Percentiles rank a stretch among this genome's conserved stretches.
phyloP scores from a whole-genome alignment of 768 basidiomycete genomes.

The Gloeostereum incarnatum region DNA sequence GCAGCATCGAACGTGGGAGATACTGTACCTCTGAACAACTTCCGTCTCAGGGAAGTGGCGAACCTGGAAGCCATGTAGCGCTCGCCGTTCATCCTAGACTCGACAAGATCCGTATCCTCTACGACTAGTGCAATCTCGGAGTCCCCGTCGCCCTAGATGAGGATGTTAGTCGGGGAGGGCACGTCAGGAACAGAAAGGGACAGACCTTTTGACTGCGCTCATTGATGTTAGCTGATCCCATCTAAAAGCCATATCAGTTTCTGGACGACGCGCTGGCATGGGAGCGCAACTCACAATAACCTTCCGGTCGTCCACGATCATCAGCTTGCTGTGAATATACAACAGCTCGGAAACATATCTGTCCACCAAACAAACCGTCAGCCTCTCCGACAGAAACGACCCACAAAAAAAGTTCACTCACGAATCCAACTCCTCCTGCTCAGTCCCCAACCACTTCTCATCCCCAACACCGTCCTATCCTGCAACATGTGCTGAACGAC shows the following conservation, averaged over 20 bases:
- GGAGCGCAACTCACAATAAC: slow-evolving; percentile 59
- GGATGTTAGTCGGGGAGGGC: slow-evolving; percentile 5
- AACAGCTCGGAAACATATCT: slow-evolving; percentile 76
- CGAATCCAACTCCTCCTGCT: slow-evolving; percentile 76
- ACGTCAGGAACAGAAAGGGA: neutral
- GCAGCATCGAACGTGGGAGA: slow-evolving; percentile 7
- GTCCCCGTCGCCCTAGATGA: slow-evolving; percentile 73
- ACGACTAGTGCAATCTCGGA: slow-evolving; percentile 92
- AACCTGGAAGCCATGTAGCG: slow-evolving; percentile 69
- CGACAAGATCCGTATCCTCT: slow-evolving; percentile 77
- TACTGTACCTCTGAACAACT: slow-evolving; percentile 79
- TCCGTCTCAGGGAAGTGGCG: slow-evolving; percentile 75
- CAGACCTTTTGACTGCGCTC: slow-evolving; percentile 72
- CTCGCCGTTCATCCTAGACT: slow-evolving; percentile 69
- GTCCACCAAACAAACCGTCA: slow-evolving; percentile 8
- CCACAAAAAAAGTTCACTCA: slow-evolving; percentile 28
- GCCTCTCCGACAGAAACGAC: slow-evolving; percentile 4
- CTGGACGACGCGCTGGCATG: neutral
- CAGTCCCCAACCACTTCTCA: slow-evolving; percentile 79
- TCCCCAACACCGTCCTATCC: slow-evolving; percentile 53
- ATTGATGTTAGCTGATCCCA: slow-evolving; percentile 92
- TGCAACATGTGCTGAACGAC: slow-evolving; percentile 75
- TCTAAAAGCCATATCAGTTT: slow-evolving; percentile 37
- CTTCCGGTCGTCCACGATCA: slow-evolving; percentile 89
- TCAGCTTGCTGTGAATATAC: slow-evolving; percentile 83